These are phyloP conservation scores for Phytophthora sp. DNA, from an alignment of 352 stramenopile species.

Conservation along the genomic window DNA sequence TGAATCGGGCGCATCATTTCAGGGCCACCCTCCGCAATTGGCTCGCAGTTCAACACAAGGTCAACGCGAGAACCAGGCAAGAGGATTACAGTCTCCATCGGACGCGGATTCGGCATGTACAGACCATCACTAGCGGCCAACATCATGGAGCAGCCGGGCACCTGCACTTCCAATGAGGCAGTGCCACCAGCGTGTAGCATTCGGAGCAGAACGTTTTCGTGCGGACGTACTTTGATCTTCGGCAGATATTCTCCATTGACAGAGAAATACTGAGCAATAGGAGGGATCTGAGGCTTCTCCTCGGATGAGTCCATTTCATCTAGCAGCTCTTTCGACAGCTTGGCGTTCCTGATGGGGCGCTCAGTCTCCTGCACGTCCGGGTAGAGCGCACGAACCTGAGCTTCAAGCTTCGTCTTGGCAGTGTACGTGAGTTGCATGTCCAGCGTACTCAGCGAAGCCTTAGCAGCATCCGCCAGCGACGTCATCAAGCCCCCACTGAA, in stretches of 20 bases:
- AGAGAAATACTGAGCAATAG: constrained; percentile 63
- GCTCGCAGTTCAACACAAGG: constrained; percentile 64
- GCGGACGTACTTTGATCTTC: constrained; percentile 56
- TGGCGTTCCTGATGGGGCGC: constrained; percentile 30
- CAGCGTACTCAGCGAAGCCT: constrained; percentile 58
- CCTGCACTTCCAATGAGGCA: constrained; percentile 56
- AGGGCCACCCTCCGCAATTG: constrained; percentile 19
- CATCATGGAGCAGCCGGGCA: constrained; percentile 67
- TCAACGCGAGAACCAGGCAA: constrained; percentile 65
- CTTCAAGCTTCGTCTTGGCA: constrained; percentile 44
- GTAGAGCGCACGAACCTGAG: constrained; percentile 46
- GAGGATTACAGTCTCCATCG: constrained; percentile 54
- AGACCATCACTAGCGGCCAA: constrained; percentile 67
- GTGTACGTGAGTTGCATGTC: constrained; percentile 58
- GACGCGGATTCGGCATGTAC: constrained; percentile 47
- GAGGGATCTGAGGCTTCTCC: constrained; percentile 31
- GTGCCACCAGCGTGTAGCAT: constrained; percentile 68
- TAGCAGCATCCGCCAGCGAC: constrained; percentile 52
- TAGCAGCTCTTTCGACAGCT: constrained; percentile 37
- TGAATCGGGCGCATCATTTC: constrained; percentile 65
- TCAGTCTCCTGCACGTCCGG: constrained; percentile 47
- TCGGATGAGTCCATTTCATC: constrained; percentile 33
- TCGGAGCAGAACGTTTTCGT: constrained; percentile 64
- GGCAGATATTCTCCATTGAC: constrained; percentile 79
- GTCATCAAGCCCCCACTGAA: constrained; percentile 64